Conservation (phyloP, 1,139 yeast genomes). For the Martiniozyma asiatica region DNA sequence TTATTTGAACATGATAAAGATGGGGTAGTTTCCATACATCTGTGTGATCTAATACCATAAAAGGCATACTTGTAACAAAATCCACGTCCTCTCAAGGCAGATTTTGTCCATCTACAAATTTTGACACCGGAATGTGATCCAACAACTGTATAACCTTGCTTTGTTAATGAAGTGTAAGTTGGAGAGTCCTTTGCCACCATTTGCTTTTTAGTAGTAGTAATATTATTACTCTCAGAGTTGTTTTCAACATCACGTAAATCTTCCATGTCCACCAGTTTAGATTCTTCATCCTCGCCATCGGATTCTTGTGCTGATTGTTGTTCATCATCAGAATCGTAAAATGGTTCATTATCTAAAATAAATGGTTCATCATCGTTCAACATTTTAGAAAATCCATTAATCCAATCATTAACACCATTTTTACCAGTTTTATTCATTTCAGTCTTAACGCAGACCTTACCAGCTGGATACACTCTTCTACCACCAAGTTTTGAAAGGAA, state of each 20-base stretch:
- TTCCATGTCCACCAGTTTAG: slow-evolving; percentile 63
- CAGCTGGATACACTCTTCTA: slow-evolving; percentile 71
- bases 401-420: slow-evolving; percentile 59
- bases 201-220: slow-evolving; percentile 41
- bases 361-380: slow-evolving; percentile 60
- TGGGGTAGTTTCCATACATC: slow-evolving; percentile 95
- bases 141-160: slow-evolving; percentile 86
- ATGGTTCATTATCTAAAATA: slow-evolving; percentile 26
- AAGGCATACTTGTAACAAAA: slow-evolving; percentile 89
- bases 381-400: slow-evolving; percentile 43
- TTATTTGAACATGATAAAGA: slow-evolving; percentile 87
- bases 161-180: slow-evolving; percentile 75
- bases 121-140: slow-evolving; percentile 95
- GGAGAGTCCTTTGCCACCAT: slow-evolving; percentile 91
- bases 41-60: slow-evolving; percentile 79
- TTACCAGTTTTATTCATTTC: slow-evolving; percentile 62
- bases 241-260: slow-evolving; percentile 68
- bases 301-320: slow-evolving; percentile 9
- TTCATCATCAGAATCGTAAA: slow-evolving; percentile 23
- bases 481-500: slow-evolving; percentile 78
- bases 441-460: slow-evolving; percentile 72
- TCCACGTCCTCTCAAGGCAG: slow-evolving; percentile 88
- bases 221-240: slow-evolving; percentile 26
- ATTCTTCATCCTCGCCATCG: slow-evolving; percentile 17
- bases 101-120: slow-evolving; percentile 93